phyloP scores from a whole-genome alignment of 176 grass and related monocot genomes.

The Panicum miliaceum region DNA sequence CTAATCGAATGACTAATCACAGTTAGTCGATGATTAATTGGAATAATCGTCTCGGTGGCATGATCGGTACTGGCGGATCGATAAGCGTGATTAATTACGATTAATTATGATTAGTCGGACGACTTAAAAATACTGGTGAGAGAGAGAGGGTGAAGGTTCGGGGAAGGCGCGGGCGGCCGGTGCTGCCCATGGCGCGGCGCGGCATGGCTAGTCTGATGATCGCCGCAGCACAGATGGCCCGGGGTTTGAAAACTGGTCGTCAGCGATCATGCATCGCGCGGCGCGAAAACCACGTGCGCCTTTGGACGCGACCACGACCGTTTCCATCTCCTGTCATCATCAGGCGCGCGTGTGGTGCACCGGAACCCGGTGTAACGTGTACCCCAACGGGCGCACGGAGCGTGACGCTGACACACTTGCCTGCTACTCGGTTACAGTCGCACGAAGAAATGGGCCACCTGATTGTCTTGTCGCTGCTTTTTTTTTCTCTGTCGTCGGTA shows the following conservation, averaged over 20 bases:
- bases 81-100: too few relatives aligned
- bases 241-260: conserved; percentile 46
- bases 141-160: background rate
- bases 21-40: too few relatives aligned
- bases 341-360: too few relatives aligned
- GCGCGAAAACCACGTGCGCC: conserved; percentile 33
- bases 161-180: background rate
- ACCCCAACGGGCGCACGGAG: too few relatives aligned
- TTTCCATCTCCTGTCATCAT: background rate
- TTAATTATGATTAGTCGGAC: too few relatives aligned
- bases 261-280: background rate
- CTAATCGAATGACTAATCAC: too few relatives aligned
- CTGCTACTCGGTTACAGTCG: background rate
- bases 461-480: background rate
- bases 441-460: background rate
- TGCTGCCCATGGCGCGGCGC: background rate
- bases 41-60: too few relatives aligned
- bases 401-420: too few relatives aligned
- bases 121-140: too few relatives aligned
- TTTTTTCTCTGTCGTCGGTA: too few relatives aligned
- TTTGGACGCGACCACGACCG: background rate
- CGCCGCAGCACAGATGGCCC: conserved; percentile 22
- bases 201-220: conserved; percentile 36
- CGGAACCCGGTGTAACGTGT: too few relatives aligned
- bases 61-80: too few relatives aligned